Base-by-base conservation (phyloP, 2,329 filamentous ascomycete species). In the Neoascochyta sp. region DNA sequence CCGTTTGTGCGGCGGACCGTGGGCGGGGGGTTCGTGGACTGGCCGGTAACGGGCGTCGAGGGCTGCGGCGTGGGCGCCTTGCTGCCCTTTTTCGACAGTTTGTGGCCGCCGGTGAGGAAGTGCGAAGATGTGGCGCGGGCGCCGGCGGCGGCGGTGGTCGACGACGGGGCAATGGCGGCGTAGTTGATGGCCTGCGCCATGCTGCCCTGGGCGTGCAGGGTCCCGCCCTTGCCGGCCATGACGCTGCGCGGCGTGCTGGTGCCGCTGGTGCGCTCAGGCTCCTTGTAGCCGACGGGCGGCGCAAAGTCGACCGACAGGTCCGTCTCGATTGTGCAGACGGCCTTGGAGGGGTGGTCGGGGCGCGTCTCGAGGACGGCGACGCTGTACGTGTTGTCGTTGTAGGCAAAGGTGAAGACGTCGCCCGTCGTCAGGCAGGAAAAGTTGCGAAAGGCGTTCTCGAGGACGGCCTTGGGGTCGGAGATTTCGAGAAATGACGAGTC, bases 111-210 rank as follows among this genome's bases (percentile, higher is more conserved):
- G 3, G 80, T 78, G 1, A 83, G 63, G 62, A 96, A 96, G 59
- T 92, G 83, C 1, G 86, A 89, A 0, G 82, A 76, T 2, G 75
- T 71, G 4, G 78, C 76, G 46, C 73, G 74, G 8, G 77, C 76
- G 20, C 78, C 79, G 7, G 72, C 71, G 5, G 76, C 77, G 9
- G 78, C 80, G 9, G 80, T 74, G 2, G 73, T 77, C 5, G 86
- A 76, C 3, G 80, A 80, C 1, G 92, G 89, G 1, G 88, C 86
- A 46, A 98, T 94, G 17, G 88, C 78, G 29, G 80, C 77, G 65
- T 96, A 98, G 70, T 95, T 95, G 70, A 98, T 96, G n/a, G 87
- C 79, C 53, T 95, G 87, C 0, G 92, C 89, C 92, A 98, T 98
- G 39, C 82, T 89, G 8, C 92, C 92, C 51, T 94, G 86, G 40